Evolutionary conservation across 768 basidiomycete species (phyloP), one percentile per base, ranked within the genome.

Genomic region (Porphyrellus cyaneotinctus): DNA sequence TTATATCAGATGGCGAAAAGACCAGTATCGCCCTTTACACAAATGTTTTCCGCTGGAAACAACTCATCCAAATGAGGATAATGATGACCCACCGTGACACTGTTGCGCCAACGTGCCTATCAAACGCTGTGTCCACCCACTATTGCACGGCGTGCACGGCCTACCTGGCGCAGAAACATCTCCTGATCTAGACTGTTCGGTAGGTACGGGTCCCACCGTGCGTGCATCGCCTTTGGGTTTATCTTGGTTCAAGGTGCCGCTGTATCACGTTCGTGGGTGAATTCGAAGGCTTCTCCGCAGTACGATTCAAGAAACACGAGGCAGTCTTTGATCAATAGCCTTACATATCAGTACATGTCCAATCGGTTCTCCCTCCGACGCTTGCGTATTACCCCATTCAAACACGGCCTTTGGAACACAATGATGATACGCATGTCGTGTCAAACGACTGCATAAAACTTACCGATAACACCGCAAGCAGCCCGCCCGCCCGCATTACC

Each of bases 381-480:
- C 43, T 31, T 41, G 37, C 30, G 15, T 24, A 18, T 24, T 39
- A 41, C 41, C 5, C 43, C 38, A 46, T 60, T 43, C 57, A 67
- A 32, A 31, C 48, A 38, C 53, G 68, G 2, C 68, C 65, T 67
- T 24, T 33, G 20, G 38, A 7, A 36, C 24, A 46, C 22, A 22
- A 3, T 20, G 17, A 15, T 58, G 17, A 37, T 20, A 23, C 28
- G 14, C 14, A 39, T 41, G 43, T 51, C 30, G 32, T 58, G 12
- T 33, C 10, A 28, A 20, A 23, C 20, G 43, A 51, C 35, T 38
- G 52, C 33, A 38, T 47, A 43, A 42, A 49, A 53, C 67, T 51
- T 66, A 81, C 87, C 88, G 58, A 91, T 87, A 46, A 91, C 81
- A 59, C 89, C 90, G 63, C 91, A 92, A 13, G 91, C 89, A n/a